Conservation (phyloP, 2,329 filamentous ascomycete species). For the Berkeleyomyces basicola region DNA sequence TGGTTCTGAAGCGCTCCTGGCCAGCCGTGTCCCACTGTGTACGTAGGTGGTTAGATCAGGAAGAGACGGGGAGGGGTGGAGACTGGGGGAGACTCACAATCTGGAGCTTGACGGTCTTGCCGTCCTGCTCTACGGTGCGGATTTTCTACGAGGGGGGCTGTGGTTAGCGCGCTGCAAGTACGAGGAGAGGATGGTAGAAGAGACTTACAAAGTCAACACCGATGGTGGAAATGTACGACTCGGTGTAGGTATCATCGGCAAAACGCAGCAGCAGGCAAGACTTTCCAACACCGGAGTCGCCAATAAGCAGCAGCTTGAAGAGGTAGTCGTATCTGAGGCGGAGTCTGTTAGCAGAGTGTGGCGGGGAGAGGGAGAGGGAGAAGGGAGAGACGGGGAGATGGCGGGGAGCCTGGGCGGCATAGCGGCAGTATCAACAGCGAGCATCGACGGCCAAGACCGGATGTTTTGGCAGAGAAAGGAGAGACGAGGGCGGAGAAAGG, state of each 20-base stretch:
- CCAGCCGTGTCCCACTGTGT: constrained; percentile 93
- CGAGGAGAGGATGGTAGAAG: not conserved
- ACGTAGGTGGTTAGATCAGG: not conserved
- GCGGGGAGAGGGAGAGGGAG: not conserved
- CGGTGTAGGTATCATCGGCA: constrained; percentile 97
- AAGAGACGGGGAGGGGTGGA: not conserved
- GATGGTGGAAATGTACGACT: constrained; percentile 99
- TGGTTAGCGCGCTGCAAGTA: constrained; percentile 15
- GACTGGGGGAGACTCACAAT: constrained; percentile 48
- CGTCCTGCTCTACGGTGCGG: constrained; percentile 96
- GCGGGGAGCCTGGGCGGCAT: not conserved
- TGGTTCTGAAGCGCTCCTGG: constrained; percentile 98
- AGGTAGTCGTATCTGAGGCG: constrained; percentile 92
- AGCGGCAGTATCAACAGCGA: not conserved
- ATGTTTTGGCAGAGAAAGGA: too few species aligned
- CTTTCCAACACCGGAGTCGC: constrained; percentile 99
- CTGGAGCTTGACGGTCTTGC: constrained; percentile 98
- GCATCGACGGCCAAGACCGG: not conserved
- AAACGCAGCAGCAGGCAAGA: constrained; percentile 96
- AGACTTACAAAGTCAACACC: constrained; percentile 89
- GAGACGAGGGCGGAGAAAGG: not conserved
- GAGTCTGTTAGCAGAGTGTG: not conserved
- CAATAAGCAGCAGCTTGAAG: constrained; percentile 99
- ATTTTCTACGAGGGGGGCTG: constrained; percentile 59
- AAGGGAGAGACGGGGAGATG: not conserved